Conservation (phyloP, 768 basidiomycete species). For the Leucocoprinus leucothites region DNA sequence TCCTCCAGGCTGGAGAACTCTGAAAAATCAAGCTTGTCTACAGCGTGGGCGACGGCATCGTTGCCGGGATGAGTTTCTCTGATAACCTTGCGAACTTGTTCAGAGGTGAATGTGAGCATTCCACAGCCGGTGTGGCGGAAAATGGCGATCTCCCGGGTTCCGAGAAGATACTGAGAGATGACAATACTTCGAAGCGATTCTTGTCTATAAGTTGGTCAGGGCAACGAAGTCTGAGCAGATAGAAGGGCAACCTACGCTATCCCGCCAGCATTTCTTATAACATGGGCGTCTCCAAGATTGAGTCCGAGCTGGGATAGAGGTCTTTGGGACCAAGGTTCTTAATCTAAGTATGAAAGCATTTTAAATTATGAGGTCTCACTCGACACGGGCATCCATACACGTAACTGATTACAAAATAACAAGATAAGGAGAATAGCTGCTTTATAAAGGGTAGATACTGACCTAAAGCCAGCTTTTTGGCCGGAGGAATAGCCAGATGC, state of each 20-base stretch:
- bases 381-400: conserved; percentile 75
- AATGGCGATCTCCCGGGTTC: conserved; percentile 64
- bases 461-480: conserved; percentile 31
- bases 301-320: conserved; percentile 58
- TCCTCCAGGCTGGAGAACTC: conserved; percentile 50
- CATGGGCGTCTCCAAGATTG: conserved; percentile 64
- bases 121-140: conserved; percentile 75
- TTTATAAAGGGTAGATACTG: conserved; percentile 1
- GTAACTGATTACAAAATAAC: conserved; percentile 37
- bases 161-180: conserved; percentile 70
- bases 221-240: background rate
- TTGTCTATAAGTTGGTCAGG: conserved; percentile 31
- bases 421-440: background rate
- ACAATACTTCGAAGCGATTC: conserved; percentile 67
- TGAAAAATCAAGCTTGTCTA: conserved; percentile 50
- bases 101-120: conserved; percentile 61
- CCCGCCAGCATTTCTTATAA: conserved; percentile 75
- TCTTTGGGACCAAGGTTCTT: conserved; percentile 25
- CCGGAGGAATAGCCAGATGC: conserved; percentile 29
- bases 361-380: conserved; percentile 33
- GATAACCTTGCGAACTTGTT: conserved; percentile 46
- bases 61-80: conserved; percentile 40
- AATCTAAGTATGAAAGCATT: no score
- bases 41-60: conserved; percentile 23
- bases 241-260: conserved; percentile 41